Evolutionary conservation across 2,329 filamentous ascomycete species (phyloP).

Genomic region (Eutypella sp.): DNA sequence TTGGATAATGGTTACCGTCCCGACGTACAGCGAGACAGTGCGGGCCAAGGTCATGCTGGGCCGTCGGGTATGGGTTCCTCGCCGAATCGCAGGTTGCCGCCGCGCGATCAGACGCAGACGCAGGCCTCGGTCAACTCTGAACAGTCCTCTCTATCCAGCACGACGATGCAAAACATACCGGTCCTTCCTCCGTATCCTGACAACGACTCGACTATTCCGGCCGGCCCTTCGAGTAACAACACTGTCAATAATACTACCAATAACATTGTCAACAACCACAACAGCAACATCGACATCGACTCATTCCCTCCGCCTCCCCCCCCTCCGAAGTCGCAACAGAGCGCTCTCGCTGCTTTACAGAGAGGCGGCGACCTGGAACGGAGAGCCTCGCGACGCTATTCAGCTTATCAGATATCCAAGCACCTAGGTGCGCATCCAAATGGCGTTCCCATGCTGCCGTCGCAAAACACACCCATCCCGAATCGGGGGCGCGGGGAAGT

Average conservation of each 20-base stretch:
- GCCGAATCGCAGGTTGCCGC: constrained; percentile 43
- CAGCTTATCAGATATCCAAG: constrained; percentile 94
- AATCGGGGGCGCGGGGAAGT: constrained; percentile 76
- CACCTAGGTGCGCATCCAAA: constrained; percentile 77
- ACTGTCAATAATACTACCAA: too few relatives aligned
- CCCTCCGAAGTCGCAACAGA: constrained; percentile 76
- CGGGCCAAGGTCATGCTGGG: constrained; percentile 13
- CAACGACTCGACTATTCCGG: constrained; percentile 49
- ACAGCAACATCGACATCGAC: constrained; percentile 55
- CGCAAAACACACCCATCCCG: constrained; percentile 76
- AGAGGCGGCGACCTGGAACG: constrained; percentile 88
- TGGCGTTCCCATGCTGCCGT: constrained; percentile 80
- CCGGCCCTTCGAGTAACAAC: constrained; percentile 37
- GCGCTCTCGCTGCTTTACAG: constrained; percentile 85
- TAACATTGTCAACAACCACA: too few relatives aligned
- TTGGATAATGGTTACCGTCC: constrained; percentile 48
- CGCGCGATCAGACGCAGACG: constrained; percentile 48
- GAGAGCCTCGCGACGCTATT: constrained; percentile 87
- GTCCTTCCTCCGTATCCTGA: constrained; percentile 67
- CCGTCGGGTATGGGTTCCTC: constrained; percentile 32
- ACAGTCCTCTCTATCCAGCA: constrained; percentile 67
- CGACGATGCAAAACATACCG: constrained; percentile 69
- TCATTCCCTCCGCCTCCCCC: constrained; percentile 70
- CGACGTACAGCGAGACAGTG: constrained; percentile 31
- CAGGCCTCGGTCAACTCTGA: constrained; percentile 49